These are phyloP conservation scores for Umbelopsis sp. DNA, from an alignment of 192 early-diverging fungal genomes.

Conservation along the genomic window DNA sequence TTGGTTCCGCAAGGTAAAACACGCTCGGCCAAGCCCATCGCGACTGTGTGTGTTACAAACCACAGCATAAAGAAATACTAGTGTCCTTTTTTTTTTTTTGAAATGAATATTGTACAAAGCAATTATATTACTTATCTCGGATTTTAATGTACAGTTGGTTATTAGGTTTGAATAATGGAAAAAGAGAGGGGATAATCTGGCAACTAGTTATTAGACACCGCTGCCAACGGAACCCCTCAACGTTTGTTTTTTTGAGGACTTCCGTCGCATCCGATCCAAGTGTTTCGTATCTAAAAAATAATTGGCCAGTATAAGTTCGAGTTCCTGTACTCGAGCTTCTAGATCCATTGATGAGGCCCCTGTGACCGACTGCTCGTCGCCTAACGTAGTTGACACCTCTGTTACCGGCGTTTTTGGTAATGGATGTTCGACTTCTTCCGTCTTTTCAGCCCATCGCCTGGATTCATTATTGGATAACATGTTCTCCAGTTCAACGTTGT, in stretches of 20 bases:
- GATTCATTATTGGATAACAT: background rate
- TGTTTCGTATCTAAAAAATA: conserved; percentile 33
- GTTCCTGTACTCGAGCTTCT: conserved; percentile 26
- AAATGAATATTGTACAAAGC: too few species aligned
- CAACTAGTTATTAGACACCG: too few species aligned
- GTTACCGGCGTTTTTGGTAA: background rate
- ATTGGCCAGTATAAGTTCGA: conserved; percentile 26
- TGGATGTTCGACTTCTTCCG: background rate
- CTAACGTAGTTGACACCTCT: background rate
- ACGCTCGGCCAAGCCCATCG: too few species aligned
- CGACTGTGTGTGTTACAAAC: too few species aligned
- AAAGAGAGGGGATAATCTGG: too few species aligned
- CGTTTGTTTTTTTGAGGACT: background rate
- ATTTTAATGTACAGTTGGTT: too few species aligned
- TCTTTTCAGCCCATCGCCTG: background rate
- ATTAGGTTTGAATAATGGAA: too few species aligned
- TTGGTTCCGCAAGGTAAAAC: too few species aligned
- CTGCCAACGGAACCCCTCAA: background rate
- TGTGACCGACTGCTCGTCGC: background rate
- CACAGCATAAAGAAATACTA: too few species aligned
- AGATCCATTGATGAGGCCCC: background rate
- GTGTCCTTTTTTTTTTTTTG: too few species aligned
- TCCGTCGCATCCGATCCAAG: conserved; percentile 25
- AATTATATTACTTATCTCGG: too few species aligned
- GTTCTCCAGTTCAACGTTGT: background rate